Conservation (phyloP, 139 green algal species). For the Picochlorum sp. region DNA sequence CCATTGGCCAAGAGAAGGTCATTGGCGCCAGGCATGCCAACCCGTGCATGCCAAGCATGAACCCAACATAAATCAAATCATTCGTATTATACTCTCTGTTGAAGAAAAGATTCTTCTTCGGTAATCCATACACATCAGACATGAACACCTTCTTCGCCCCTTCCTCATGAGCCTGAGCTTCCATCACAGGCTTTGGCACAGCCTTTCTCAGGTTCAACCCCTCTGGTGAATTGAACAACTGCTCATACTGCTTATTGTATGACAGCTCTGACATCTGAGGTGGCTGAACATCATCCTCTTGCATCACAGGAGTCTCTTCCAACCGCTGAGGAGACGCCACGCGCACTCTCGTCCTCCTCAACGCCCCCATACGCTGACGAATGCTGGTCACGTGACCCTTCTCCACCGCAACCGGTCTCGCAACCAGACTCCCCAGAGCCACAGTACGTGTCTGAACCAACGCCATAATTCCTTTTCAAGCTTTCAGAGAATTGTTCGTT, state of each 20-base stretch:
- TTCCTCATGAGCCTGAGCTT: slow-evolving; percentile 36
- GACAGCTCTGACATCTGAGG: slow-evolving; percentile 27
- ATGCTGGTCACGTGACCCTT: not conserved
- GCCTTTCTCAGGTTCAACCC: slow-evolving; percentile 46
- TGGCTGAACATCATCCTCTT: not conserved
- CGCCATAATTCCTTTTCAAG: too few species aligned
- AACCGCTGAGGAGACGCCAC: not conserved
- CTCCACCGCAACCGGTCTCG: not conserved
- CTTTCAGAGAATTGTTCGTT: too few species aligned
- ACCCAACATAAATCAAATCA: slow-evolving; percentile 66
- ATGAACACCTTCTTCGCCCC: slow-evolving; percentile 35
- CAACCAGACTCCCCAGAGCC: too few species aligned
- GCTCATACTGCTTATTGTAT: slow-evolving; percentile 76
- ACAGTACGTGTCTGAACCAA: too few species aligned
- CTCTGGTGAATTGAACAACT: slow-evolving; percentile 43
- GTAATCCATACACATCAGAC: slow-evolving; percentile 51
- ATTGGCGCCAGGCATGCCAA: slow-evolving; percentile 61
- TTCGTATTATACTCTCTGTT: slow-evolving; percentile 53
- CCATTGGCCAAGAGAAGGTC: slow-evolving; percentile 73
- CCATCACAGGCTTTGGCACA: slow-evolving; percentile 66
- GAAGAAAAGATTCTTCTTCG: slow-evolving; percentile 41
- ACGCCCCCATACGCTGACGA: not conserved
- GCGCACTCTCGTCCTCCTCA: not conserved
- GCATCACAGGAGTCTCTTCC: not conserved
- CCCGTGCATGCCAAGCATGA: slow-evolving; percentile 72